A percentile compares a stretch with the other conserved stretches of the same genome.
Evolutionary conservation across 2,329 filamentous ascomycete species (phyloP).

Genomic region (Colletotrichum sidae): DNA sequence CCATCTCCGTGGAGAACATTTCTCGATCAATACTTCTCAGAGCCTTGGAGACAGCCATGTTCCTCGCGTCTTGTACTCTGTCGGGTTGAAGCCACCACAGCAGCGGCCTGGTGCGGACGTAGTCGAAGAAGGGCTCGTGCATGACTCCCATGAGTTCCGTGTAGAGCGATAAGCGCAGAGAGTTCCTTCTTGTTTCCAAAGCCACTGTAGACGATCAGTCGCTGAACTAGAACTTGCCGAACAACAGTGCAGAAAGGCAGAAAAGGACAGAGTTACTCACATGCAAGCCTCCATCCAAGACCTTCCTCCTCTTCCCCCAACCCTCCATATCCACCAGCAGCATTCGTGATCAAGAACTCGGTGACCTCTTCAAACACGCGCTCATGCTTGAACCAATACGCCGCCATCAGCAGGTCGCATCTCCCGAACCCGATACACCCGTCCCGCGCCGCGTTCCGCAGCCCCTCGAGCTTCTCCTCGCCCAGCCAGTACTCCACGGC

Average conservation of each 20-base stretch:
- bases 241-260: neutral
- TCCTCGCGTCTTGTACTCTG: neutral
- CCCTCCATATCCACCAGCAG: neutral
- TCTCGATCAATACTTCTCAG: slow-evolving; percentile 15
- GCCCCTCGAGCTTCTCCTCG: neutral
- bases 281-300: neutral
- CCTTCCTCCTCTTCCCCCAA: neutral
- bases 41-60: neutral
- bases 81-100: neutral
- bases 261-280: neutral
- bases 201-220: neutral
- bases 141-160: slow-evolving; percentile 4
- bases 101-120: neutral
- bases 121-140: neutral
- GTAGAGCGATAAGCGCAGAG: slow-evolving; percentile 11
- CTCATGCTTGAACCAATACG: slow-evolving; percentile 17
- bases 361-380: slow-evolving; percentile 6
- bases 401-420: slow-evolving; percentile 7
- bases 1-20: neutral
- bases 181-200: slow-evolving; percentile 4
- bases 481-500: slow-evolving; percentile 9
- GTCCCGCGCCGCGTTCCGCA: neutral
- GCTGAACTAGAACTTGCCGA: neutral
- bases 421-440: neutral
- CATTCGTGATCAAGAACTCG: neutral